Percentiles rank a stretch among this genome's conserved stretches.
These are phyloP conservation scores for Tympanopsis confertula DNA, from an alignment of 2,329 filamentous ascomycete species.

Conservation along the genomic window DNA sequence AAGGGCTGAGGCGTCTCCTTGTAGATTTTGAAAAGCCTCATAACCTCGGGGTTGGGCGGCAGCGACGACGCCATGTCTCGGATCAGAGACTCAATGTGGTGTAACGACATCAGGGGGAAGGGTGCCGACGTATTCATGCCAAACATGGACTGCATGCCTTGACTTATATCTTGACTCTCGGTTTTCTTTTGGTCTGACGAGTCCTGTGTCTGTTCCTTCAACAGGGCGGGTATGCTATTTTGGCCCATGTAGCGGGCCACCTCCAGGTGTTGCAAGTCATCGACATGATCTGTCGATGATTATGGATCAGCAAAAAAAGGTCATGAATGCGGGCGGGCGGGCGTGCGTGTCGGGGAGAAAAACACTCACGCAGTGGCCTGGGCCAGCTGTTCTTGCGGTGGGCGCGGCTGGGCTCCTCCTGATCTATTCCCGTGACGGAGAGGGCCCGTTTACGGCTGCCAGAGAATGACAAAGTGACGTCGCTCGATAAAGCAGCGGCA, in stretches of 20 bases:
- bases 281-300: slow-evolving; percentile 23
- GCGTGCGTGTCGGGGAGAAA: slow-evolving; percentile 20
- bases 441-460: not conserved
- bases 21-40: slow-evolving; percentile 51
- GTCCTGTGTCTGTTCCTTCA: slow-evolving; percentile 40
- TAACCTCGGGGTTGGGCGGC: slow-evolving; percentile 50
- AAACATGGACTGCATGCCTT: slow-evolving; percentile 55
- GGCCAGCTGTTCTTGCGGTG: not conserved
- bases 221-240: slow-evolving; percentile 55
- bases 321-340: slow-evolving; percentile 29
- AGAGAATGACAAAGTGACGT: not conserved
- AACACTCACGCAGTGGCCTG: not conserved
- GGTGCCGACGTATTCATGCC: slow-evolving; percentile 55
- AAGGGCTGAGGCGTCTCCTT: slow-evolving; percentile 58
- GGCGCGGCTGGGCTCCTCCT: not conserved
- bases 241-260: slow-evolving; percentile 51
- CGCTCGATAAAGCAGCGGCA: slow-evolving; percentile 14
- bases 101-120: slow-evolving; percentile 55
- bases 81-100: slow-evolving; percentile 47
- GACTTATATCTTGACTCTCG: slow-evolving; percentile 41
- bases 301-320: slow-evolving; percentile 6
- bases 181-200: slow-evolving; percentile 37
- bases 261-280: slow-evolving; percentile 41
- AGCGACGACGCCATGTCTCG: slow-evolving; percentile 49
- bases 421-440: not conserved